Conservation (phyloP, 768 basidiomycete species). For the Nidularia pulvinata region DNA sequence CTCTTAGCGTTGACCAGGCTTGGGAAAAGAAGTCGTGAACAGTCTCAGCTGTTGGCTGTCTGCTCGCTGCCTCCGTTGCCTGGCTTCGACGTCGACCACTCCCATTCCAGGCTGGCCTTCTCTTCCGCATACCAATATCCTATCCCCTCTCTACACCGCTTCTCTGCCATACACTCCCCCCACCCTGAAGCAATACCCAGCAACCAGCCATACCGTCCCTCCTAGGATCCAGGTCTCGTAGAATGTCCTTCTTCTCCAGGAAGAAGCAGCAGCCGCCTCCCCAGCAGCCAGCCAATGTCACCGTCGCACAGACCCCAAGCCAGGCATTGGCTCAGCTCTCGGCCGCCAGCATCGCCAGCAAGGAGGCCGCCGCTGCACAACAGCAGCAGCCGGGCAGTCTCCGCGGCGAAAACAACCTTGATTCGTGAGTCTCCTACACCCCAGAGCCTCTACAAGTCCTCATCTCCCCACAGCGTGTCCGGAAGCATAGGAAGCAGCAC, state of each 20-base stretch:
- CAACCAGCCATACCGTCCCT: constrained; percentile 68
- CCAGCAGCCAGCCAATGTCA: constrained; percentile 43
- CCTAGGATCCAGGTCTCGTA: constrained; percentile 56
- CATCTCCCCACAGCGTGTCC: neutral
- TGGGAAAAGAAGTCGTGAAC: constrained; percentile 5
- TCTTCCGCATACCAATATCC: constrained; percentile 2
- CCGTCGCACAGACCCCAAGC: constrained; percentile 61
- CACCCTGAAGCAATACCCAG: constrained; percentile 5
- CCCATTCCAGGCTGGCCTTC: constrained; percentile 2
- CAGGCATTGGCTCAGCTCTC: constrained; percentile 67
- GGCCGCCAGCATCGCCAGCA: constrained; percentile 23
- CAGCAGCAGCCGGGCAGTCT: constrained; percentile 27
- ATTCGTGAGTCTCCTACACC: constrained; percentile 17
- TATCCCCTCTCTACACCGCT: constrained; percentile 4
- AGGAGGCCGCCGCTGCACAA: constrained; percentile 12
- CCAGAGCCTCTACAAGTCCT: constrained; percentile 2
- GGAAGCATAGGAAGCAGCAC: neutral
- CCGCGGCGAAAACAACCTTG: constrained; percentile 18
- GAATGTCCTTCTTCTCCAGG: constrained; percentile 95
- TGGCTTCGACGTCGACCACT: too few relatives aligned
- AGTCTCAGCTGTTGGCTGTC: constrained; percentile 4
- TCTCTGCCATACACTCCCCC: neutral
- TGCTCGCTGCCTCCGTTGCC: too few relatives aligned
- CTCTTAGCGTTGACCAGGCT: neutral
- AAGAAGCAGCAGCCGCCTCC: constrained; percentile 69